Conservation (phyloP, 768 basidiomycete genomes). For the Strobilomyces dryophilus region DNA sequence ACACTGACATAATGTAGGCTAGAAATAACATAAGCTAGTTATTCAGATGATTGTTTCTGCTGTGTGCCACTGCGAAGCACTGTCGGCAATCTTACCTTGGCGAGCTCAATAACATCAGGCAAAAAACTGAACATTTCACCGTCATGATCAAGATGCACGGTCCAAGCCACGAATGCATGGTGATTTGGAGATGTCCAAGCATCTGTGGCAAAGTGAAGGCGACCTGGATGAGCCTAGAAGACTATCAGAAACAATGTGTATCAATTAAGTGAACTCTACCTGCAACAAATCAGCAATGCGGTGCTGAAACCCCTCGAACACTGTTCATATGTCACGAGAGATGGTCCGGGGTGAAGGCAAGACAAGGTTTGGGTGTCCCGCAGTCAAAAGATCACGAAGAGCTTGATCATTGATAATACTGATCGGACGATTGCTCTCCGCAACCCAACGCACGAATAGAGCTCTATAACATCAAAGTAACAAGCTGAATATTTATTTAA, state of each 20-base stretch:
- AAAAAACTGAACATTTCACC: background rate
- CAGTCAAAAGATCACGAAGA: background rate
- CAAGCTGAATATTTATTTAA: no score
- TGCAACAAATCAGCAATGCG: background rate
- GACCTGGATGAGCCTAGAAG: background rate
- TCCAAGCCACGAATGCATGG: background rate
- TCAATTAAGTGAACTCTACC: background rate
- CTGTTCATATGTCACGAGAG: no score
- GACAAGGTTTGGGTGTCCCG: background rate
- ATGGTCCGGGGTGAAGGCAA: background rate
- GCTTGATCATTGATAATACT: background rate
- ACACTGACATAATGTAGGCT: no score
- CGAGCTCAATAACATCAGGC: background rate
- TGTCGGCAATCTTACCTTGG: background rate
- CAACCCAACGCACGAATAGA: background rate
- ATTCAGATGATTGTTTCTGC: no score
- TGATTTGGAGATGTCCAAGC: background rate
- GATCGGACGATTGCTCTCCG: background rate
- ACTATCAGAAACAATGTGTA: background rate
- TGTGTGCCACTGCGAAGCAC: no score
- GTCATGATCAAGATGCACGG: background rate
- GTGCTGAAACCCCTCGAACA: background rate
- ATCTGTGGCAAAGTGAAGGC: background rate
- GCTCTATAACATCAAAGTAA: background rate
- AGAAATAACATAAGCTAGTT: no score